These are phyloP conservation scores for Trypanosomatidae sp. DNA, from an alignment of 208 protist genomes.

Conservation along the genomic window DNA sequence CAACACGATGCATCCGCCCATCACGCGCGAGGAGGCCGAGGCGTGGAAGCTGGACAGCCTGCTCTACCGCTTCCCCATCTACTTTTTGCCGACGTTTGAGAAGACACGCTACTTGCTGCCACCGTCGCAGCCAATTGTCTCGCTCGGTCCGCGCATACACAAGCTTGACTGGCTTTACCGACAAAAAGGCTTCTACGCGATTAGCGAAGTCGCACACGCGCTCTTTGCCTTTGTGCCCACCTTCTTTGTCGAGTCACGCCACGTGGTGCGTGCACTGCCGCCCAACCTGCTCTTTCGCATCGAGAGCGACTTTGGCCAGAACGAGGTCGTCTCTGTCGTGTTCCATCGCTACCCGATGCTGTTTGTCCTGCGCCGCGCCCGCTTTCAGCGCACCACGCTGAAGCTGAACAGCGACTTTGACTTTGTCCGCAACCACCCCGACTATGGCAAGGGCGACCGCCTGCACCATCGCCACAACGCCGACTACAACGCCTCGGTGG, in stretches of 20 bases:
- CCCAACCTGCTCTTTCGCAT: conserved; percentile 18
- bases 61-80: conserved; percentile 1
- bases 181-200: conserved; percentile 46
- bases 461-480: conserved; percentile 22
- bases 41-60: conserved; percentile 37
- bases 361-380: conserved; percentile 21
- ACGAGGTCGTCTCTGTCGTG: conserved; percentile 7
- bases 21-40: conserved; percentile 35
- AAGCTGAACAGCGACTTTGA: conserved; percentile 59
- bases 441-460: conserved; percentile 36
- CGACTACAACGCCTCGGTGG: conserved; percentile 21
- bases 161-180: conserved; percentile 44
- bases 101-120: conserved; percentile 27
- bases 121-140: conserved; percentile 21
- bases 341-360: conserved; percentile 73
- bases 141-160: conserved; percentile 34
- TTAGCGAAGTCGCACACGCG: conserved; percentile 57
- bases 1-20: conserved; percentile 13
- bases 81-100: conserved; percentile 4
- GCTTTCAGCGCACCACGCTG: conserved; percentile 28
- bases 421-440: conserved; percentile 67
- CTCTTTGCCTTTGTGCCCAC: conserved; percentile 59
- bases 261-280: conserved; percentile 27
- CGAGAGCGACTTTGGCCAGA: conserved; percentile 8
- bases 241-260: conserved; percentile 55